Conservation (phyloP, 2,329 filamentous ascomycete species). For the Cordyceps farinosa region DNA sequence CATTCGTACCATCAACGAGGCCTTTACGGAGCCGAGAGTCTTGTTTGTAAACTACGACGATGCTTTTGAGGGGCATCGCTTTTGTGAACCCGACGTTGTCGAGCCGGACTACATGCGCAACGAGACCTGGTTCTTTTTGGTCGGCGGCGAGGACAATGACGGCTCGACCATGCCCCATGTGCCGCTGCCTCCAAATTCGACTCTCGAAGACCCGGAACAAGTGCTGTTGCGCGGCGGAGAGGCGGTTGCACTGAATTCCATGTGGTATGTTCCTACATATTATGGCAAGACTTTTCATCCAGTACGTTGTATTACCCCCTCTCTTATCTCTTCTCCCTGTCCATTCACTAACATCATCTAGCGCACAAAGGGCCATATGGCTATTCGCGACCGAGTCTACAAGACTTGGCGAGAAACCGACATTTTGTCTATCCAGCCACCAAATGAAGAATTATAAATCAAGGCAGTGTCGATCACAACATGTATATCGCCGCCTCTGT, state of each 20-base stretch:
- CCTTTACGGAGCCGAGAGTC: slow-evolving; percentile 36
- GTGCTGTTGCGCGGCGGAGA: slow-evolving; percentile 32
- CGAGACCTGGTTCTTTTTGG: slow-evolving; percentile 48
- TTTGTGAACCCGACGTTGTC: slow-evolving; percentile 36
- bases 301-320: slow-evolving; percentile 24
- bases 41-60: slow-evolving; percentile 45
- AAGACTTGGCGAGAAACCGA: slow-evolving; percentile 22
- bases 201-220: slow-evolving; percentile 34
- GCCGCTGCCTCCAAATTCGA: slow-evolving; percentile 29
- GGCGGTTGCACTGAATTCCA: slow-evolving; percentile 31
- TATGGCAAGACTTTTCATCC: slow-evolving; percentile 47
- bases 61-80: slow-evolving; percentile 44
- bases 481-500: neutral
- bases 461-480: neutral
- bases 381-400: slow-evolving; percentile 30
- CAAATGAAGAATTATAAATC: slow-evolving; percentile 9
- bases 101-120: slow-evolving; percentile 43
- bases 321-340: neutral
- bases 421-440: neutral
- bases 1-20: slow-evolving; percentile 35
- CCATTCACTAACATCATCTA: slow-evolving; percentile 17
- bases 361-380: slow-evolving; percentile 37
- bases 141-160: slow-evolving; percentile 41
- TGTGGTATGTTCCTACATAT: slow-evolving; percentile 47
- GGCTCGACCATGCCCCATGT: slow-evolving; percentile 19